Conservation (phyloP, 768 basidiomycete species). For the Suillus ampliporus region DNA sequence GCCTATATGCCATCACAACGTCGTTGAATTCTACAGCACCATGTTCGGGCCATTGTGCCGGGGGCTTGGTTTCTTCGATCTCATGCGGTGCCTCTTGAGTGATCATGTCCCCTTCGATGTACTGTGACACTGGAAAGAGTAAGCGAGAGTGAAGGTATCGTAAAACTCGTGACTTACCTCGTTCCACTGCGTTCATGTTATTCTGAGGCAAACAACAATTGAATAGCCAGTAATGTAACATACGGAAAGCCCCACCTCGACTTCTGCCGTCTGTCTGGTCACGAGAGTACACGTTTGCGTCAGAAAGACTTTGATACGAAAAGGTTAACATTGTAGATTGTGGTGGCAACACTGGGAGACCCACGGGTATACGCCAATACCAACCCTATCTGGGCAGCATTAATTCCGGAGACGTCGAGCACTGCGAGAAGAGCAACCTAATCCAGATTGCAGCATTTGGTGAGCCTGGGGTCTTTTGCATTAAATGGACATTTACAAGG, state of each 20-base stretch:
- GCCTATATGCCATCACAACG: slow-evolving; percentile 65
- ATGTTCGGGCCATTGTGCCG: slow-evolving; percentile 62
- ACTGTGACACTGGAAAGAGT: slow-evolving; percentile 51
- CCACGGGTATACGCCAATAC: slow-evolving; percentile 70
- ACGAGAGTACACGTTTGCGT: slow-evolving; percentile 59
- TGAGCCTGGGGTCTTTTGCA: background rate
- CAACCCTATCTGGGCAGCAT: slow-evolving; percentile 72
- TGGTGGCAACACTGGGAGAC: slow-evolving; percentile 12
- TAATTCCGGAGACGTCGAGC: slow-evolving; percentile 57
- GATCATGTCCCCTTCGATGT: slow-evolving; percentile 54
- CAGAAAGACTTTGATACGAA: slow-evolving; percentile 45
- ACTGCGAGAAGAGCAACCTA: slow-evolving; percentile 73
- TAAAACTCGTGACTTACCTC: slow-evolving; percentile 42
- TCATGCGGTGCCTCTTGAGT: slow-evolving; percentile 71
- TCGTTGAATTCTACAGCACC: slow-evolving; percentile 69
- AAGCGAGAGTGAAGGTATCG: background rate
- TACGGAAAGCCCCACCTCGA: slow-evolving; percentile 49
- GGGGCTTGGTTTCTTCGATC: slow-evolving; percentile 58
- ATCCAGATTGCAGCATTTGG: background rate
- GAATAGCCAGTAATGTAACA: background rate
- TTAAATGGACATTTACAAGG: slow-evolving; percentile 44
- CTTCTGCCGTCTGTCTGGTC: slow-evolving; percentile 67
- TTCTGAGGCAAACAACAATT: slow-evolving; percentile 45
- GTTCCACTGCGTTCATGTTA: slow-evolving; percentile 70
- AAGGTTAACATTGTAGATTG: background rate